Percentiles rank a stretch among this genome's conserved stretches.
These are phyloP conservation scores for Pseudopyrenochaeta lycopersici DNA, from an alignment of 2,329 filamentous ascomycete species.

Conservation along the genomic window DNA sequence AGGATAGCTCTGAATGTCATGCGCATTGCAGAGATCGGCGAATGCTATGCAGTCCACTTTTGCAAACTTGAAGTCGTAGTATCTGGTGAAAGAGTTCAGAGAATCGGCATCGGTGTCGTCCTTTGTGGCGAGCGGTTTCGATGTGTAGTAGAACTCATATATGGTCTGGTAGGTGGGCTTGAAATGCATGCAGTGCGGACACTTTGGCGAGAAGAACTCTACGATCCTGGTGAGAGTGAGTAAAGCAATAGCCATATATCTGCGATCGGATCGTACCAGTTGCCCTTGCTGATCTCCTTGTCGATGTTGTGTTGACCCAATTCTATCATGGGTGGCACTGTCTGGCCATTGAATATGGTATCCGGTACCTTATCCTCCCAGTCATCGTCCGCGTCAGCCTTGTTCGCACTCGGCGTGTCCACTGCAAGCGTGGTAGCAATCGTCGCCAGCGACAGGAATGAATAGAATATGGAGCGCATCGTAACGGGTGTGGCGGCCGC, in stretches of 20 bases:
- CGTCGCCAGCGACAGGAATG: conserved; percentile 50
- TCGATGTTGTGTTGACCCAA: conserved; percentile 67
- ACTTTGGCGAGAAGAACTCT: conserved; percentile 62
- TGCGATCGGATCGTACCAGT: conserved; percentile 62
- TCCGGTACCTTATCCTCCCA: conserved; percentile 40
- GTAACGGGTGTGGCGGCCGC: conserved; percentile 25
- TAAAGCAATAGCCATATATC: not conserved
- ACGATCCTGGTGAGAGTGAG: conserved; percentile 48
- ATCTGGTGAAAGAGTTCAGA: conserved; percentile 76
- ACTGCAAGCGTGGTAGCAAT: conserved; percentile 38
- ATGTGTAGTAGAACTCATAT: conserved; percentile 96
- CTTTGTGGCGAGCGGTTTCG: conserved; percentile 68
- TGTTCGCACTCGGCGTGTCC: conserved; percentile 16
- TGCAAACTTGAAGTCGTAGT: conserved; percentile 90
- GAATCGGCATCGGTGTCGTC: conserved; percentile 59
- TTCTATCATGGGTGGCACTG: conserved; percentile 71
- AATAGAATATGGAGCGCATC: conserved; percentile 48
- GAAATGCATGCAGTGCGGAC: conserved; percentile 78
- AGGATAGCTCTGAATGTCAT: conserved; percentile 76
- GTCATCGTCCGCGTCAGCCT: conserved; percentile 31
- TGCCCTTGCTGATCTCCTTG: conserved; percentile 69
- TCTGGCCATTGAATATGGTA: conserved; percentile 72
- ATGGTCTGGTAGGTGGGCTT: conserved; percentile 89
- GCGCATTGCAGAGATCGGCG: conserved; percentile 75
- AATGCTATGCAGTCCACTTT: conserved; percentile 86